Evolutionary conservation across 225 moss, liverwort and hornwort species (phyloP).

Genomic region (Bryoerythrophyllum caledonicum): DNA sequence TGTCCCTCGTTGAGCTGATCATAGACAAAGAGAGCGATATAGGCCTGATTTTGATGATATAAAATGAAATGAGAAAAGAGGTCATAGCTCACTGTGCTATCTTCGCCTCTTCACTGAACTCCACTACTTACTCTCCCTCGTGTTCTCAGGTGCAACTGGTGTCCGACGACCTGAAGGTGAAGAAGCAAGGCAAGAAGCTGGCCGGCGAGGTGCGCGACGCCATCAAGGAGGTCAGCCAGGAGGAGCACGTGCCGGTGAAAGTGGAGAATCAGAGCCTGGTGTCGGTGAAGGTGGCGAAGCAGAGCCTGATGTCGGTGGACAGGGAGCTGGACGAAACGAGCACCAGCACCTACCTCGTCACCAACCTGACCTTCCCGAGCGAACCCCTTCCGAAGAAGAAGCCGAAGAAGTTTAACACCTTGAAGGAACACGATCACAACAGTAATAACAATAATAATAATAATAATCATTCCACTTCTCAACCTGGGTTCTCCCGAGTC

Average conservation of each 20-base stretch:
- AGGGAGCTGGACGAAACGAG: conserved; percentile 12
- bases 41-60: too few relatives aligned
- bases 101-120: too few relatives aligned
- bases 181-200: conserved; percentile 25
- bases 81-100: too few relatives aligned
- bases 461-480: too few relatives aligned
- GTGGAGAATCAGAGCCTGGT: conserved; percentile 31
- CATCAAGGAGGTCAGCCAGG: conserved; percentile 26
- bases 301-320: conserved; percentile 17
- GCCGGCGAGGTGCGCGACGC: conserved; percentile 34
- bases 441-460: too few relatives aligned
- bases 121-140: background rate
- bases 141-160: conserved; percentile 47
- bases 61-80: too few relatives aligned
- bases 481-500: conserved; percentile 33
- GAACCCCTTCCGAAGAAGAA: conserved; percentile 1
- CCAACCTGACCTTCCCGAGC: conserved; percentile 28
- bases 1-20: too few relatives aligned
- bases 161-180: conserved; percentile 32
- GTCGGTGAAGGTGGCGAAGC: conserved; percentile 12
- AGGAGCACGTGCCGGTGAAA: conserved; percentile 24
- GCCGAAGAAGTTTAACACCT: background rate
- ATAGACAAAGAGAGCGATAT: too few relatives aligned
- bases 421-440: background rate
- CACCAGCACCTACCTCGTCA: conserved; percentile 23